Evolutionary conservation across 1,284 basidiomycete species (phyloP).

Genomic region (Ceraceosorus bombacis): DNA sequence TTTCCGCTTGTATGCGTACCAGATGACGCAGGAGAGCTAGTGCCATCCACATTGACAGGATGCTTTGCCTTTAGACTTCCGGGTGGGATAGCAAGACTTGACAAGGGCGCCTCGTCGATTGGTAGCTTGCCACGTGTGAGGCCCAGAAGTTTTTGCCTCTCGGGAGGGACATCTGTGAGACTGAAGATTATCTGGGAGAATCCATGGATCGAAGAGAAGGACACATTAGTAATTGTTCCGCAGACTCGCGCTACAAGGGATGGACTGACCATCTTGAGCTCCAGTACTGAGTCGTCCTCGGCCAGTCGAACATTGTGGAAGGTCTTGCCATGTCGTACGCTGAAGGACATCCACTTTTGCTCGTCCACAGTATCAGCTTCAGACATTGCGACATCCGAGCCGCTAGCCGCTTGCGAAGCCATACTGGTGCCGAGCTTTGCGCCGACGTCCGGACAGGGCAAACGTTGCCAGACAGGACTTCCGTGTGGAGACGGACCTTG

Average conservation of each 20-base stretch:
- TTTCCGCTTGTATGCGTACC: conserved; percentile 9
- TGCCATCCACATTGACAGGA: too few species aligned
- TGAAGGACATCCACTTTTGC: not conserved
- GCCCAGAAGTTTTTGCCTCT: conserved; percentile 80
- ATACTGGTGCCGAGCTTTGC: too few species aligned
- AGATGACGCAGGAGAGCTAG: conserved; percentile 8
- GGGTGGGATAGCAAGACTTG: conserved; percentile 21
- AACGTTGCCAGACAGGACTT: too few species aligned
- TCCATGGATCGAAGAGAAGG: not conserved
- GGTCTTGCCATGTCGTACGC: not conserved
- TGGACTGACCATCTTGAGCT: not conserved
- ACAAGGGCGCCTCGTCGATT: conserved; percentile 41
- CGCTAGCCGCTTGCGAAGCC: too few species aligned
- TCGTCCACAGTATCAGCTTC: too few species aligned
- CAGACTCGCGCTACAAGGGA: too few species aligned
- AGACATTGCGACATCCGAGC: too few species aligned
- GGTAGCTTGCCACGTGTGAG: conserved; percentile 76
- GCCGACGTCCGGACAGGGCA: too few species aligned
- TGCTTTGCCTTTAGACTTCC: conserved; percentile 11
- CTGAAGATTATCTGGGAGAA: conserved; percentile 53
- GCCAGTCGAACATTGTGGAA: not conserved
- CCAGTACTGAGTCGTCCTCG: not conserved
- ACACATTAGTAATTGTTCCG: not conserved
- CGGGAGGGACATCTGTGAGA: conserved; percentile 71
- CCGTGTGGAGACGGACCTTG: too few species aligned